phyloP scores from a whole-genome alignment of 441 rosid genomes.

The Gossypium gossypioides region DNA sequence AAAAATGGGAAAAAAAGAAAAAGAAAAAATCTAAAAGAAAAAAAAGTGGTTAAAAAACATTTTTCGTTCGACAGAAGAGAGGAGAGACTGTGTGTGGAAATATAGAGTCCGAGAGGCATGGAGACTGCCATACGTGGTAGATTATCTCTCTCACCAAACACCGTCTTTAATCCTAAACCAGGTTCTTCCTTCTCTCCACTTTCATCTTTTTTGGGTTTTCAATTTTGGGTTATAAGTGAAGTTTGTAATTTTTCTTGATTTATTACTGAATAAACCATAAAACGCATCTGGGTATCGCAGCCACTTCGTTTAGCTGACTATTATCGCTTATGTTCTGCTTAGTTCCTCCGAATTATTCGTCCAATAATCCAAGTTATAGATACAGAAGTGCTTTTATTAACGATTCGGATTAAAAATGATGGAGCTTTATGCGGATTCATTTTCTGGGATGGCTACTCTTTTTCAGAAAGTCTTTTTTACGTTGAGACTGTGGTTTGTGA shows the following conservation, averaged over 20 bases:
- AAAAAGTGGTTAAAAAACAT: constrained; percentile 4
- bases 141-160: constrained; percentile 64
- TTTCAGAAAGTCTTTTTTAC: not conserved
- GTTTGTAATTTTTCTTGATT: not conserved
- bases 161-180: constrained; percentile 56
- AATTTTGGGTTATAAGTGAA: not conserved
- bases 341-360: not conserved
- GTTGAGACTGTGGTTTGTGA: not conserved
- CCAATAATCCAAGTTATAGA: not conserved
- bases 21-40: not conserved
- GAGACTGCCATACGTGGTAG: constrained; percentile 79
- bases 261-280: not conserved
- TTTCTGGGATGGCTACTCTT: not conserved
- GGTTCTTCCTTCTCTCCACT: constrained; percentile 28
- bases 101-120: constrained; percentile 28
- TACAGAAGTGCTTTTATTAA: not conserved
- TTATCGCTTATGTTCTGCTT: not conserved
- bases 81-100: constrained; percentile 6
- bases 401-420: not conserved
- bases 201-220: not conserved
- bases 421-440: not conserved
- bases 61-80: constrained; percentile 13
- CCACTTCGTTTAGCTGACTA: not conserved
- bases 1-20: not conserved
- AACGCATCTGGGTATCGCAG: constrained; percentile 2